A percentile compares a stretch with the other conserved stretches of the same genome.
Conservation (phyloP, 106 monocot genomes). For the Acorus calamus region DNA sequence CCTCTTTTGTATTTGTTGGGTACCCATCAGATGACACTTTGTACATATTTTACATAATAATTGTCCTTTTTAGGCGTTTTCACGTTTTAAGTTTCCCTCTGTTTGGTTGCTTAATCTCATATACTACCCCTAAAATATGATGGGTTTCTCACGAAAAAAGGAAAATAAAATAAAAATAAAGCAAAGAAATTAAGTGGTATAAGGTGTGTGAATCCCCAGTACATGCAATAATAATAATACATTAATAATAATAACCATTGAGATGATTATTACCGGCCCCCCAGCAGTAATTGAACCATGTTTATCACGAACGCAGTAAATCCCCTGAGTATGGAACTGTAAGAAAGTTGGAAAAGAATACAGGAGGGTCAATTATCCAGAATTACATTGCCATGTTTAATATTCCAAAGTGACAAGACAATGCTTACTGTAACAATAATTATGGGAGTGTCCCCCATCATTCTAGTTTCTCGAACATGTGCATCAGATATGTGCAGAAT, state of each 20-base stretch:
- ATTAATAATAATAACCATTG: too few relatives aligned
- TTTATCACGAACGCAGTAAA: slow-evolving; percentile 78
- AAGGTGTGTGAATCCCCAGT: too few relatives aligned
- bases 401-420: background rate
- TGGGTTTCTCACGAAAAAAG: too few relatives aligned
- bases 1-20: too few relatives aligned
- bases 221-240: too few relatives aligned
- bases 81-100: too few relatives aligned
- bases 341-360: slow-evolving; percentile 5
- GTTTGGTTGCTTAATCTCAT: too few relatives aligned
- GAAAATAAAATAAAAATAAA: background rate
- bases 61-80: too few relatives aligned
- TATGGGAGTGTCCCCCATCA: slow-evolving; percentile 90
- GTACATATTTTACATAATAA: too few relatives aligned
- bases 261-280: slow-evolving; percentile 72
- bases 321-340: slow-evolving; percentile 98
- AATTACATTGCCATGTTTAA: background rate
- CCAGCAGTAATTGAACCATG: slow-evolving; percentile 74
- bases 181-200: background rate
- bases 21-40: too few relatives aligned
- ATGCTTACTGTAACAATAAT: slow-evolving; percentile 71
- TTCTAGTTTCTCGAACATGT: slow-evolving; percentile 89
- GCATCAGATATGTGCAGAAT: slow-evolving; percentile 91
- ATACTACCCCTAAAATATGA: too few relatives aligned
- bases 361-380: background rate